These are phyloP conservation scores for Coniochaeta prunicola DNA, from an alignment of 2,329 filamentous ascomycete species.

Conservation along the genomic window DNA sequence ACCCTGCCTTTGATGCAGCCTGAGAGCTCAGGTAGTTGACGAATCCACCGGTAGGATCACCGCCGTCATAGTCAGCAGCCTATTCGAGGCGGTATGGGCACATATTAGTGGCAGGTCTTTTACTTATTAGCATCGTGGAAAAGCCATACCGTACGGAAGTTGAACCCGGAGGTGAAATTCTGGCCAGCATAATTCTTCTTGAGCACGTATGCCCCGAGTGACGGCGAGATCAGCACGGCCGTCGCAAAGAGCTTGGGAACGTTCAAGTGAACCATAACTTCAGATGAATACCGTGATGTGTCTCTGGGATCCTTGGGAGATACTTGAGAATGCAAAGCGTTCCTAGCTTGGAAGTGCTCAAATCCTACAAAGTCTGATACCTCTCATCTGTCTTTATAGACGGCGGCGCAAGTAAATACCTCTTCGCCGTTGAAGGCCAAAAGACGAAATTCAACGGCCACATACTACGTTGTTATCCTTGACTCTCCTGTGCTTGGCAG, in stretches of 20 bases:
- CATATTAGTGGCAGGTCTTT: too few relatives aligned
- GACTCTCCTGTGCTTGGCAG: background rate
- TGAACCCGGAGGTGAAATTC: conserved; percentile 7
- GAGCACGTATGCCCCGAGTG: conserved; percentile 3
- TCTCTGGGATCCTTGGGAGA: background rate
- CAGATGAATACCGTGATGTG: background rate
- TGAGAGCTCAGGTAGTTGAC: conserved; percentile 27
- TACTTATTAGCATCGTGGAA: background rate
- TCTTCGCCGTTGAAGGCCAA: background rate
- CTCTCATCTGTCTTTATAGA: too few relatives aligned
- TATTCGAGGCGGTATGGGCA: background rate
- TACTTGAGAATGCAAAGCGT: background rate
- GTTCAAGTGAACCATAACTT: background rate
- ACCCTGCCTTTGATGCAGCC: conserved; percentile 28
- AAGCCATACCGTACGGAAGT: conserved; percentile 5
- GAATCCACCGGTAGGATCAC: conserved; percentile 14
- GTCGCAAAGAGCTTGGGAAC: background rate
- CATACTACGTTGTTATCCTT: background rate
- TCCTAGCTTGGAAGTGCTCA: background rate
- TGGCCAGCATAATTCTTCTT: conserved; percentile 2
- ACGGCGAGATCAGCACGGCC: background rate
- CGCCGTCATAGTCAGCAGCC: conserved; percentile 10
- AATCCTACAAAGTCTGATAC: background rate
- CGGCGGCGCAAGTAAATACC: background rate
- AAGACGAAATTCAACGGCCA: background rate